These are phyloP conservation scores for Macroventuria anomochaeta DNA, from an alignment of 2,329 filamentous ascomycete genomes.

Conservation along the genomic window DNA sequence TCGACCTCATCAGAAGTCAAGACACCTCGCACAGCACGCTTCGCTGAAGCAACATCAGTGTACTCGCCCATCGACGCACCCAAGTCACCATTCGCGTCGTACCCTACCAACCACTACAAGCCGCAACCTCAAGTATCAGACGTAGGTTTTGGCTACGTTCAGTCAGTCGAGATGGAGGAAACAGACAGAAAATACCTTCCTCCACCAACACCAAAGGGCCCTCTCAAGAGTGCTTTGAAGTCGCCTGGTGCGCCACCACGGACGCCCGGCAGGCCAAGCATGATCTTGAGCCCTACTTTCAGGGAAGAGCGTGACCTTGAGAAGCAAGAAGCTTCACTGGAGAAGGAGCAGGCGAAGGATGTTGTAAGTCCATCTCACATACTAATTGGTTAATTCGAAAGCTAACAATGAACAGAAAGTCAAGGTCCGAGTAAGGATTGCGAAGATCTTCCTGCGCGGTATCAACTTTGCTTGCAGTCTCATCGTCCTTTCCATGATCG, in stretches of 20 bases:
- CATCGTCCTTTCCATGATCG: slow-evolving; percentile 90
- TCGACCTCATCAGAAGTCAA: slow-evolving; percentile 59
- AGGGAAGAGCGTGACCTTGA: slow-evolving; percentile 85
- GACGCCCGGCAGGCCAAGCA: slow-evolving; percentile 63
- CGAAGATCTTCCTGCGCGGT: slow-evolving; percentile 92
- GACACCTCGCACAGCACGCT: slow-evolving; percentile 75
- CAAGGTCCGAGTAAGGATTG: slow-evolving; percentile 87
- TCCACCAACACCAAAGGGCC: slow-evolving; percentile 71
- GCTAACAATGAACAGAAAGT: slow-evolving; percentile 72
- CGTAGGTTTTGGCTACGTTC: slow-evolving; percentile 91
- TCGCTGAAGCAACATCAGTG: slow-evolving; percentile 80
- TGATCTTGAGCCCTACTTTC: slow-evolving; percentile 90
- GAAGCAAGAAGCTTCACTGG: slow-evolving; percentile 79
- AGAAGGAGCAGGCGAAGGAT: slow-evolving; percentile 86
- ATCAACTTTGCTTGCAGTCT: slow-evolving; percentile 97
- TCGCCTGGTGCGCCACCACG: slow-evolving; percentile 79
- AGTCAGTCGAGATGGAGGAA: slow-evolving; percentile 61
- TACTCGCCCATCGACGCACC: slow-evolving; percentile 74
- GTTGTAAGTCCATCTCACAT: slow-evolving; percentile 67
- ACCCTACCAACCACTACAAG: slow-evolving; percentile 62
- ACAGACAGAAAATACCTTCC: slow-evolving; percentile 54
- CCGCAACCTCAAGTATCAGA: slow-evolving; percentile 78
- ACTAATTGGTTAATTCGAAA: background rate
- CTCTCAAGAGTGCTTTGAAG: slow-evolving; percentile 89
- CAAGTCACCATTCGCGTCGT: slow-evolving; percentile 54